Percentiles rank a stretch among this genome's conserved stretches.
Evolutionary conservation across 176 grass and related monocot species (phyloP).

Genomic region (Musa schizocarpa): DNA sequence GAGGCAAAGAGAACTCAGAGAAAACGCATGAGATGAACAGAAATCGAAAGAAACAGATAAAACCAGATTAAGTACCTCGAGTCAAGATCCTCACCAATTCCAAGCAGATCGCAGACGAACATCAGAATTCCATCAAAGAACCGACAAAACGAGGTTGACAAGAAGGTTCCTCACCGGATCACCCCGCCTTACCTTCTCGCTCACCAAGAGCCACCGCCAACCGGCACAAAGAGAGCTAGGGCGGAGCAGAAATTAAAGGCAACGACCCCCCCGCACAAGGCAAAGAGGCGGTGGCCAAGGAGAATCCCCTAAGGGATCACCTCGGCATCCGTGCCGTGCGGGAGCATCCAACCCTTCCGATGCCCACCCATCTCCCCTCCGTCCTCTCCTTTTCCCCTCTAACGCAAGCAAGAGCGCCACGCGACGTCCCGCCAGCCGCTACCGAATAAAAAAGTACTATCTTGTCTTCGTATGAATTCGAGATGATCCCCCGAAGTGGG

Average conservation of each 20-base stretch:
- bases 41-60: not conserved
- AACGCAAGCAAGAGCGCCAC: constrained; percentile 5
- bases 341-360: not conserved
- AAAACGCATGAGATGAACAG: not conserved
- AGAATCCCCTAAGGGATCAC: constrained; percentile 12
- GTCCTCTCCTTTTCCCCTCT: not conserved
- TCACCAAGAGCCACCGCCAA: not conserved
- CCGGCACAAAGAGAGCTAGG: not conserved
- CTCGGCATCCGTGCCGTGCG: constrained; percentile 17
- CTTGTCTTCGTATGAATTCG: not conserved
- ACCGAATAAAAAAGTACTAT: not conserved
- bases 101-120: constrained; percentile 6
- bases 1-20: not conserved
- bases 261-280: not conserved
- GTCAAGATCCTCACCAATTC: not conserved
- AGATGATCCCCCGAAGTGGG: not conserved
- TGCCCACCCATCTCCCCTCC: not conserved
- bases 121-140: not conserved
- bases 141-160: not conserved
- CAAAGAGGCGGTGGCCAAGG: not conserved
- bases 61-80: not conserved
- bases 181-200: not conserved
- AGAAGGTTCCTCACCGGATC: not conserved
- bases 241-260: not conserved
- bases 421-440: not conserved